Evolutionary conservation across 106 monocot species (phyloP).

Genomic region (Dendrobium chrysotoxum): DNA sequence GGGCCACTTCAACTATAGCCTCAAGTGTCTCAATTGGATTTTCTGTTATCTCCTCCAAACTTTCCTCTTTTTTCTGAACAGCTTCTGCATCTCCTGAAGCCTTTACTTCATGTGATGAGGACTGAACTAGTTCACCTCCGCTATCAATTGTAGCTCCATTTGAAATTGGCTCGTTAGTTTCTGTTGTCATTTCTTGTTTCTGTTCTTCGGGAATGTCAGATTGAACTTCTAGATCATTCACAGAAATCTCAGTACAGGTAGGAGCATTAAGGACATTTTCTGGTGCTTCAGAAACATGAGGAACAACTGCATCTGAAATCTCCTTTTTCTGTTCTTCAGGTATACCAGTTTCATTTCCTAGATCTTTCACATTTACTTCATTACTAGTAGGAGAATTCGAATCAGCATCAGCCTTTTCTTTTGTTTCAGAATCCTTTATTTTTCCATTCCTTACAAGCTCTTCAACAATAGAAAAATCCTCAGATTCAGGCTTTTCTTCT

Average conservation of each 20-base stretch:
- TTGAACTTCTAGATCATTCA: background rate
- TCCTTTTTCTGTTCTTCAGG: too few relatives aligned
- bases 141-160: too few relatives aligned
- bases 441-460: too few relatives aligned
- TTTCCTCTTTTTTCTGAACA: background rate
- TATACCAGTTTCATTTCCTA: too few relatives aligned
- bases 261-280: background rate
- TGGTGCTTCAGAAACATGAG: too few relatives aligned
- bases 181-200: background rate
- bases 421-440: too few relatives aligned
- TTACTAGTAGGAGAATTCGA: too few relatives aligned
- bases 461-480: too few relatives aligned
- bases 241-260: background rate
- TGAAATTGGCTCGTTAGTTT: background rate
- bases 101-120: background rate
- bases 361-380: too few relatives aligned
- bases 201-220: constrained; percentile 5
- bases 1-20: constrained; percentile 8
- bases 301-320: too few relatives aligned
- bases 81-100: background rate
- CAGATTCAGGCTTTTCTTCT: too few relatives aligned
- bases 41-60: constrained; percentile 3
- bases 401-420: too few relatives aligned
- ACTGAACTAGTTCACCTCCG: background rate
- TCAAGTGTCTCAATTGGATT: background rate